Percentiles rank a stretch among this genome's conserved stretches.
These are phyloP conservation scores for Pseudocercospora vitis DNA, from an alignment of 2,329 filamentous ascomycete genomes.

Conservation along the genomic window DNA sequence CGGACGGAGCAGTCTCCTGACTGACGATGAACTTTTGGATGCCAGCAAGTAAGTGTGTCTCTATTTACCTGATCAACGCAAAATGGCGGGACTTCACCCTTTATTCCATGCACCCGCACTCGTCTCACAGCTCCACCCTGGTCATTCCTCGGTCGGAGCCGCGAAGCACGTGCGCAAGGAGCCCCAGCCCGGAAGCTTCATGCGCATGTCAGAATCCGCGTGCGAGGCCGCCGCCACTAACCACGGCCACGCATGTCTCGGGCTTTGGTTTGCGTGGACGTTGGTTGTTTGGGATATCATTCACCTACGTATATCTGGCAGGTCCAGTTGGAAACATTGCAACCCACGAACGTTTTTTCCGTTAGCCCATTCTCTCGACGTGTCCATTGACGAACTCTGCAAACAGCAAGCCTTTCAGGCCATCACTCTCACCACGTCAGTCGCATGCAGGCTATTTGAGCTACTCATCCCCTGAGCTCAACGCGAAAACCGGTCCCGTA, in stretches of 20 bases:
- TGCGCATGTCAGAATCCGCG: slow-evolving; percentile 2
- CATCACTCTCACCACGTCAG: slow-evolving; percentile 44
- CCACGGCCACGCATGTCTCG: slow-evolving; percentile 1
- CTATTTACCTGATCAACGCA: background rate
- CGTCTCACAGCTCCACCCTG: slow-evolving; percentile 5
- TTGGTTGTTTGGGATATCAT: background rate
- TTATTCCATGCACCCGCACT: slow-evolving; percentile 2
- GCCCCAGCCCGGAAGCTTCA: background rate
- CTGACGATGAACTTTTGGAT: slow-evolving; percentile 53
- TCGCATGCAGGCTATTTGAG: slow-evolving; percentile 53
- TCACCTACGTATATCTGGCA: slow-evolving; percentile 10
- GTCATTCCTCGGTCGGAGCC: background rate
- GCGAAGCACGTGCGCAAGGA: background rate
- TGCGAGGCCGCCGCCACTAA: background rate
- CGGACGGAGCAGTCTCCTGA: slow-evolving; percentile 51
- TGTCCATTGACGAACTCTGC: slow-evolving; percentile 20
- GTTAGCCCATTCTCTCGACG: slow-evolving; percentile 4
- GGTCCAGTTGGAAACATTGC: slow-evolving; percentile 11
- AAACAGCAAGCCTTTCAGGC: slow-evolving; percentile 31
- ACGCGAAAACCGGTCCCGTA: slow-evolving; percentile 32
- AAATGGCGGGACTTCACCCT: slow-evolving; percentile 2
- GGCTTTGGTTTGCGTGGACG: background rate
- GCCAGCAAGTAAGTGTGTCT: slow-evolving; percentile 36
- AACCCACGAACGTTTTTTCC: slow-evolving; percentile 3
- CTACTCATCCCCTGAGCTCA: slow-evolving; percentile 49